Percentiles rank a stretch among this genome's conserved stretches.
Evolutionary conservation across 768 basidiomycete species (phyloP).

Genomic region (Xerocomellus dryophilus): DNA sequence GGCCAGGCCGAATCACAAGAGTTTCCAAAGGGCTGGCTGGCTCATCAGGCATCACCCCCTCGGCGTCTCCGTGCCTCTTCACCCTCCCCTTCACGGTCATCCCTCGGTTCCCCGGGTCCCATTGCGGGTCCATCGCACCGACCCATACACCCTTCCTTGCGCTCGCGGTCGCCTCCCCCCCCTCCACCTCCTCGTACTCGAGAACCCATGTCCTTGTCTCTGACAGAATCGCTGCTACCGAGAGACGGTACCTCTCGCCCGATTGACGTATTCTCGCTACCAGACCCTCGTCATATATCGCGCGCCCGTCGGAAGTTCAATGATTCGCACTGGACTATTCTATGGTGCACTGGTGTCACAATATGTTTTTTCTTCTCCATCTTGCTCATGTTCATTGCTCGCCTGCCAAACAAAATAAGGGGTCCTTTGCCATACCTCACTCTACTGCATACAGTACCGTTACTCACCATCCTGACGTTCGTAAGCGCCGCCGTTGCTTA

Average conservation of each 20-base stretch:
- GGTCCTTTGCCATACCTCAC: slow-evolving; percentile 58
- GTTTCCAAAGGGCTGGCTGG: slow-evolving; percentile 60
- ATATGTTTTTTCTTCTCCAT: slow-evolving; percentile 62
- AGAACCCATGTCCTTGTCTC: slow-evolving; percentile 53
- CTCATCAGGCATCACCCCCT: slow-evolving; percentile 70
- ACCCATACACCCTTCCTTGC: slow-evolving; percentile 32
- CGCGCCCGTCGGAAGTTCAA: slow-evolving; percentile 68
- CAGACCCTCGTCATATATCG: slow-evolving; percentile 69
- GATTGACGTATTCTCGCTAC: slow-evolving; percentile 70
- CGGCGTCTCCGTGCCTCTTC: slow-evolving; percentile 41
- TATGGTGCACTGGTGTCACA: slow-evolving; percentile 59
- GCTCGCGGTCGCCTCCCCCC: slow-evolving; percentile 34
- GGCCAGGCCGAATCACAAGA: slow-evolving; percentile 39
- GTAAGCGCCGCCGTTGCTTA: slow-evolving; percentile 71
- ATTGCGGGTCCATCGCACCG: slow-evolving; percentile 33
- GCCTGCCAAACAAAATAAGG: slow-evolving; percentile 34
- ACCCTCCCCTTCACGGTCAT: slow-evolving; percentile 35
- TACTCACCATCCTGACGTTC: slow-evolving; percentile 70
- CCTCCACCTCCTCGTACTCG: slow-evolving; percentile 44
- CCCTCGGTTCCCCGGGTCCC: slow-evolving; percentile 33
- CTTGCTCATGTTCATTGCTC: slow-evolving; percentile 60
- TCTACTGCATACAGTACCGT: slow-evolving; percentile 71
- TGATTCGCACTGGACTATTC: slow-evolving; percentile 66
- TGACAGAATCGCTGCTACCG: slow-evolving; percentile 79
- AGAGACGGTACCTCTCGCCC: slow-evolving; percentile 64